Evolutionary conservation across 768 basidiomycete species (phyloP), one percentile per base, ranked within the genome.

Genomic region (Phlegmacium glaucopus): DNA sequence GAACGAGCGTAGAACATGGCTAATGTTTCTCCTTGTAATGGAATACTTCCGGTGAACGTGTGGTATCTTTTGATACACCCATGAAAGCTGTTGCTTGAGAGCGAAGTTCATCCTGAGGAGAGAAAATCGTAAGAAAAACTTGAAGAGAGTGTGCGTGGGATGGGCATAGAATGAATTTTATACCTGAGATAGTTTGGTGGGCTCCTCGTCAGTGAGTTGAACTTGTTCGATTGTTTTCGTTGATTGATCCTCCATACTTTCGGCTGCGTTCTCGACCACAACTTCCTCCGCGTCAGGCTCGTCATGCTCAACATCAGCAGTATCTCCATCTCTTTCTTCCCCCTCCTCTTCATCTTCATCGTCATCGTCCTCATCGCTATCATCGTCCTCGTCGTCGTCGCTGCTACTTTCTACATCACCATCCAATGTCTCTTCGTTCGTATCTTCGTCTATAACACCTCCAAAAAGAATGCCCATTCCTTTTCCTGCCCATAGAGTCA

Each of bases 1-100:
- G 87, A 83, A 6, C 91, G 80, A 5, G 85, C 81, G 56, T 92
- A 94, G 62, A 94, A 94, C 65, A 76, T 74, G 0, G 90, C 84
- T 7, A 94, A 66, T 0, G 87, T 87, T 63, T 95, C 93, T 9
- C 90, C 90, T 0, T 90, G 90, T 3, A 86, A 70, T 0, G 93
- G 93, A 0, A 90, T 93, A 55, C 84, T 87, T 91, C 90, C 0
- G 77, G 70, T 1, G 85, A 79, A 4, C 82, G 74, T 5, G 72
- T 65, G 16, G 71, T 68, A 45, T 81, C 82, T 44, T 78, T 80
- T 7, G 82, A 65, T 0, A 83, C 82, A 4, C 83, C 87, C 76
- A 90, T 77, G 53, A 72, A 72, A 2, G 61, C 64, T 4, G 69
- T 61, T 2, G 72, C 72, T 55, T 70, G 58, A 7, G 55, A 48